phyloP scores from a whole-genome alignment of 2,329 filamentous ascomycete species.

The Aspergillus quadricinctus region DNA sequence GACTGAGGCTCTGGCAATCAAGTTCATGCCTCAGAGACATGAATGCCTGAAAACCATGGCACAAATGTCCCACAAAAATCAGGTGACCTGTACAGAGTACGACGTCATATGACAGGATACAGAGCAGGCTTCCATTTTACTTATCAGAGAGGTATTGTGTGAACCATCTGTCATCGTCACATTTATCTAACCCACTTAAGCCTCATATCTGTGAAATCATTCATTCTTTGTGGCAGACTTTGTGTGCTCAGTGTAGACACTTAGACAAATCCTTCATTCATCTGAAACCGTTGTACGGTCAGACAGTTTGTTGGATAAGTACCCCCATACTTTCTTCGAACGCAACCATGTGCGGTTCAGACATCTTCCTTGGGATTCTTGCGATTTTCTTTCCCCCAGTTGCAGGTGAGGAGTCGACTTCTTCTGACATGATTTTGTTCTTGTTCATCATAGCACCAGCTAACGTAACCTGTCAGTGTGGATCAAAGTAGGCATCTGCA shows the following conservation, averaged over 20 bases:
- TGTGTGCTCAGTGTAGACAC: not conserved
- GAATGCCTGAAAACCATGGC: not conserved
- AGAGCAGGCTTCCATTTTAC: slow-evolving; percentile 8
- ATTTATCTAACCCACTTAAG: not conserved
- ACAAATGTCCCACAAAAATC: not conserved
- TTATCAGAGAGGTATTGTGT: not conserved
- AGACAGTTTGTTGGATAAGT: not conserved
- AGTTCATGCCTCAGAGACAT: not conserved
- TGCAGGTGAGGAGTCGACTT: slow-evolving; percentile 43
- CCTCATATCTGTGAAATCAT: not conserved
- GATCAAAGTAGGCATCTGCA: slow-evolving; percentile 94
- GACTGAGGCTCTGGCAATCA: no score
- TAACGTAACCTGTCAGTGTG: slow-evolving; percentile 60
- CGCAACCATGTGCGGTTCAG: slow-evolving; percentile 53
- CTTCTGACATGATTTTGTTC: not conserved
- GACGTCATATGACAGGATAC: slow-evolving; percentile 10
- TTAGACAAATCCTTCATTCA: not conserved
- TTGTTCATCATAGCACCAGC: slow-evolving; percentile 26
- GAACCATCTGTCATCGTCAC: not conserved
- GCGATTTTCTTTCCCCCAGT: slow-evolving; percentile 59
- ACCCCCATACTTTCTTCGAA: slow-evolving; percentile 1
- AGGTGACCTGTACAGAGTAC: slow-evolving; percentile 3
- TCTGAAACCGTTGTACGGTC: not conserved
- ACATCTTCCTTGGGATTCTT: slow-evolving; percentile 58
- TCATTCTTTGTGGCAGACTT: not conserved